Percentiles rank a stretch among this genome's conserved stretches.
Conservation (phyloP, 2,329 filamentous ascomycete species). For the Massarina eburnea region DNA sequence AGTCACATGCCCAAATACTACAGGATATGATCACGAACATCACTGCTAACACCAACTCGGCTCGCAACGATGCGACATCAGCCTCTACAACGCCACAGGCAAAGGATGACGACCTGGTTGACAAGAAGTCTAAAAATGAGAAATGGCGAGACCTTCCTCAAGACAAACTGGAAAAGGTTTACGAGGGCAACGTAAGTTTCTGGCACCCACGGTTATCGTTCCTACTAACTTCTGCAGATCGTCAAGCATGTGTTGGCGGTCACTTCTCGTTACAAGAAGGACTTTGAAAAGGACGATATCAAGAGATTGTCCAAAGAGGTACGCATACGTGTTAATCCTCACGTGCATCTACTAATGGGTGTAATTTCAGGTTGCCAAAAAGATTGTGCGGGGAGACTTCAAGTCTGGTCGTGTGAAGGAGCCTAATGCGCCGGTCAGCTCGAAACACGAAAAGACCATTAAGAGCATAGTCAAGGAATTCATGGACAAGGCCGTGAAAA, state of each 20-base stretch:
- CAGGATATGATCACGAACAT: conserved; percentile 77
- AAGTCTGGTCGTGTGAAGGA: conserved; percentile 85
- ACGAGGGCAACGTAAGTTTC: conserved; percentile 81
- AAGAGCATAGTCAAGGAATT: conserved; percentile 83
- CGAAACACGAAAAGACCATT: conserved; percentile 79
- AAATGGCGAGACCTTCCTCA: conserved; percentile 69
- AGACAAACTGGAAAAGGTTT: conserved; percentile 93
- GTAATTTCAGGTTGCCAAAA: conserved; percentile 67
- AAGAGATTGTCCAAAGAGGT: conserved; percentile 68
- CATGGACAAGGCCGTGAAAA: conserved; percentile 80
- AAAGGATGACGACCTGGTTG: conserved; percentile 56
- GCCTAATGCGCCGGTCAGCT: conserved; percentile 69
- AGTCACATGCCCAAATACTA: conserved; percentile 73
- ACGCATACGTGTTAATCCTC: conserved; percentile 2
- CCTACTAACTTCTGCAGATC: conserved; percentile 56
- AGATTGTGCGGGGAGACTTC: conserved; percentile 87
- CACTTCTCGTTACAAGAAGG: conserved; percentile 82
- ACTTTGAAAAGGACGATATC: conserved; percentile 77
- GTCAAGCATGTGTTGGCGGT: conserved; percentile 84
- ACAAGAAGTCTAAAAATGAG: conserved; percentile 56
- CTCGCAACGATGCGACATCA: conserved; percentile 52
- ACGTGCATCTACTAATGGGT: conserved; percentile 11
- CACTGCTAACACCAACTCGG: conserved; percentile 62
- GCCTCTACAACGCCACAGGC: conserved; percentile 68
- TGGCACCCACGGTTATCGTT: not conserved